Percentiles rank a stretch among this genome's conserved stretches.
These are phyloP conservation scores for Talaromyces sp. DNA, from an alignment of 2,329 filamentous ascomycete species.

Conservation along the genomic window DNA sequence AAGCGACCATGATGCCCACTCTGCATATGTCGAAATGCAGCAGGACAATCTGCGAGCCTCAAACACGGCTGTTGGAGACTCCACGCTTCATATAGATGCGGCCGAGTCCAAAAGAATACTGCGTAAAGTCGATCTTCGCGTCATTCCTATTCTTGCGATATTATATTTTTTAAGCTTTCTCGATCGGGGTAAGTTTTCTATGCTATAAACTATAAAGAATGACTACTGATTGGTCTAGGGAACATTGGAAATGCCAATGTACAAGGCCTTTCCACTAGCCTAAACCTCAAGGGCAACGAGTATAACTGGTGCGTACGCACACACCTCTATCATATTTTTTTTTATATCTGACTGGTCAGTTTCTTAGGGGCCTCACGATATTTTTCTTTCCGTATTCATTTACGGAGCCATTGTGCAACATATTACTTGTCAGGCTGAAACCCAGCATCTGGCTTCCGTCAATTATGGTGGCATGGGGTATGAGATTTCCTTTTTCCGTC, in stretches of 20 bases:
- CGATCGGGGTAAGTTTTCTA: conserved; percentile 13
- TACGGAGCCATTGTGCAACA: conserved; percentile 18
- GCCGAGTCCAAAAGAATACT: background rate
- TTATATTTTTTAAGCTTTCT: conserved; percentile 33
- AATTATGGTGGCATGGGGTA: conserved; percentile 39
- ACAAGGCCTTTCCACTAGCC: conserved; percentile 17
- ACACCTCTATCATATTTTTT: background rate
- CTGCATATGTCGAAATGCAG: background rate
- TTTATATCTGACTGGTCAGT: conserved; percentile 3
- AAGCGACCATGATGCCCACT: background rate
- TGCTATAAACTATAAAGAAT: background rate
- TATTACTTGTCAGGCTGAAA: conserved; percentile 25
- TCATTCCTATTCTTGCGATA: conserved; percentile 34
- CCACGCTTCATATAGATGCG: background rate
- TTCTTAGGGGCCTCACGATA: conserved; percentile 13
- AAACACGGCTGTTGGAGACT: background rate
- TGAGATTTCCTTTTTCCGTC: conserved; percentile 32
- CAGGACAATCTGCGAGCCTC: background rate
- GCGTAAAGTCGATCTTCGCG: conserved; percentile 20
- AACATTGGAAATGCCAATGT: conserved; percentile 25
- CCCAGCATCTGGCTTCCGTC: conserved; percentile 26
- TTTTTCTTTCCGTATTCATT: conserved; percentile 21
- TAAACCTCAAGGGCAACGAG: conserved; percentile 18
- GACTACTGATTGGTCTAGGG: background rate
- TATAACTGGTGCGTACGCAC: conserved; percentile 19